A percentile compares a stretch with the other conserved stretches of the same genome.
Evolutionary conservation across 2,329 filamentous ascomycete species (phyloP).

Genomic region (Coniochaeta sp.): DNA sequence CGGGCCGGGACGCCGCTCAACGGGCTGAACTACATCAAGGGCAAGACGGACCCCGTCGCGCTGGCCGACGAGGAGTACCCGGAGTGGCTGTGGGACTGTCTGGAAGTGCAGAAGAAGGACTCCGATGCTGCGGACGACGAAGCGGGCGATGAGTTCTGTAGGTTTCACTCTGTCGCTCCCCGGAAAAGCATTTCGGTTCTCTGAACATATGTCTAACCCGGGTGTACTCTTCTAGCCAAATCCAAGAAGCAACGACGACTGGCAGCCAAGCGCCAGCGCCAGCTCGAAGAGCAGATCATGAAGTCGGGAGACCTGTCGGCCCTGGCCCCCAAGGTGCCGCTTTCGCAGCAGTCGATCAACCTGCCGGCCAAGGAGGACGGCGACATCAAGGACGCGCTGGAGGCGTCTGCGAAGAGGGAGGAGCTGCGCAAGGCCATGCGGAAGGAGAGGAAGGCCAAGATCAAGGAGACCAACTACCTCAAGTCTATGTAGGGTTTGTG

Average conservation of each 20-base stretch:
- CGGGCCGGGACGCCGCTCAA: conserved; percentile 62
- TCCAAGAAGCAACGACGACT: conserved; percentile 73
- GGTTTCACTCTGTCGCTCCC: conserved; percentile 25
- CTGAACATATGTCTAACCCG: not conserved
- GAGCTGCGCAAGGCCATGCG: conserved; percentile 66
- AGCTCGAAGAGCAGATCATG: conserved; percentile 50
- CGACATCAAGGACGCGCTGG: conserved; percentile 36
- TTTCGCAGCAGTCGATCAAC: conserved; percentile 74
- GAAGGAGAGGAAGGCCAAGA: conserved; percentile 64
- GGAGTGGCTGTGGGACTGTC: conserved; percentile 68
- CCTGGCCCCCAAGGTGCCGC: conserved; percentile 61
- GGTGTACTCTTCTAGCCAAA: conserved; percentile 50
- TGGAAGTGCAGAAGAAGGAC: conserved; percentile 53
- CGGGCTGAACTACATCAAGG: conserved; percentile 74
- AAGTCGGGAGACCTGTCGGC: conserved; percentile 60
- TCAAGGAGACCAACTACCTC: conserved; percentile 83
- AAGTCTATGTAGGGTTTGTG: conserved; percentile 57
- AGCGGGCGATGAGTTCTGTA: conserved; percentile 73
- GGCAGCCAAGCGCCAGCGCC: conserved; percentile 58
- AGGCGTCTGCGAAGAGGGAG: conserved; percentile 43
- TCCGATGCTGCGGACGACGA: conserved; percentile 41
- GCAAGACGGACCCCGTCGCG: conserved; percentile 64
- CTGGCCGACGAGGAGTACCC: conserved; percentile 71
- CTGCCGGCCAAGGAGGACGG: conserved; percentile 45
- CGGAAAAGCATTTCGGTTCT: not conserved